Evolutionary conservation across 495 filamentous ascomycete species (phyloP), one percentile per base, ranked within the genome.

Genomic region (Tetracladium setigerum): DNA sequence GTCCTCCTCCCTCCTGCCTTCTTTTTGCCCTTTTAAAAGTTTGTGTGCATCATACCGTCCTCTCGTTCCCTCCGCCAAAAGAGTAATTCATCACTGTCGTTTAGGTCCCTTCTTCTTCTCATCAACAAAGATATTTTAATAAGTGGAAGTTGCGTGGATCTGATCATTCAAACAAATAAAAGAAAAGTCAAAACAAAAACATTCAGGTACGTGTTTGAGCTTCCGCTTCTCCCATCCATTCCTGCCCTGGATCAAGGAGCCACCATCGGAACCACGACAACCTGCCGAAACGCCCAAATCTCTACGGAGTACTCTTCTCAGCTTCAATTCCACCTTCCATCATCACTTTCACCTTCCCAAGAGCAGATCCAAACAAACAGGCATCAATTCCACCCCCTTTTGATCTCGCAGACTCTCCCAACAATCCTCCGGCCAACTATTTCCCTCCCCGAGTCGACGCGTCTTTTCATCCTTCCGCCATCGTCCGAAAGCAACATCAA

Each of bases 1-100:
- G 13, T 24, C 41, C 19, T 12, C 18, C 13, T 38, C 38, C 40
- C 5, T 30, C 47, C 22, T 2, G 30, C n/a, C 19, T 27, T 44
- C 34, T 32, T 35, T 36, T 35, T 46, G 22, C 34, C 43, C 30
- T 55, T 49, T 39, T 47, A 30, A 50, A 45, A 44, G 36, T 36
- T 31, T 46, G 34, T 32, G 31, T 44, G 31, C 37, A 43, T 47
- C 27, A 32, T 46, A 50, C 30, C 8, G 42, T 50, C 45, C 24
- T 22, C 48, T 40, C 36, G 40, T 44, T 33, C 50, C 44, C 30
- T 12, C 48, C n/a, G n/a, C n/a, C n/a, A n/a, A n/a, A n/a, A n/a
- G n/a, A n/a, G n/a, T n/a, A n/a, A n/a, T 56, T 56, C 53, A 50
- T 17, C 48, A 56, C 53, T 56, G 48, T 56, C 53, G 53, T 56